Evolutionary conservation across 108 stramenopile species (phyloP).

Genomic region (Chaetoceros muelleri): DNA sequence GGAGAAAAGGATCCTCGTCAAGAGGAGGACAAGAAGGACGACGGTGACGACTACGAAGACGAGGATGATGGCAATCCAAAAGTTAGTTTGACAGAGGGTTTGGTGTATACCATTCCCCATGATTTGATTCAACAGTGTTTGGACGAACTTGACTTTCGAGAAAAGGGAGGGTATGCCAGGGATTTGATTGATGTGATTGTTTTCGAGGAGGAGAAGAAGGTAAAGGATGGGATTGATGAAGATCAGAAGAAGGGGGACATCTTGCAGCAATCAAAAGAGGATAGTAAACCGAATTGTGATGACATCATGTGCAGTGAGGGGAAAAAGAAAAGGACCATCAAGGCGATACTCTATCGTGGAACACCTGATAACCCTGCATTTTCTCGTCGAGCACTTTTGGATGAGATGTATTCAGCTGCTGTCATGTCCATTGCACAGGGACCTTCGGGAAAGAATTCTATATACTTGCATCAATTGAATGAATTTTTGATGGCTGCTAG

Average conservation of each 20-base stretch:
- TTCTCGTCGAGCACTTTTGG: conserved; percentile 47
- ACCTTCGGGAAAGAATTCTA: conserved; percentile 52
- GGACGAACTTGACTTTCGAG: conserved; percentile 80
- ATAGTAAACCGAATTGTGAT: no score
- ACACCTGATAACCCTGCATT: conserved; percentile 81
- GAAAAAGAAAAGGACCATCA: conserved; percentile 32
- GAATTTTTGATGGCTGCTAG: conserved; percentile 32
- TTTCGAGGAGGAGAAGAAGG: background rate
- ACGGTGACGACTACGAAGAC: background rate
- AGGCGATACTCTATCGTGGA: conserved; percentile 70
- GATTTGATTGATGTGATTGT: conserved; percentile 68
- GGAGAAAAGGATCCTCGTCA: background rate
- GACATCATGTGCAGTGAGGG: no score
- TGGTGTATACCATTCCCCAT: conserved; percentile 56
- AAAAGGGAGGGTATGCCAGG: conserved; percentile 77
- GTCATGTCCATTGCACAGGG: conserved; percentile 56
- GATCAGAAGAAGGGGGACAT: conserved; percentile 50
- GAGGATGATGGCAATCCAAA: background rate
- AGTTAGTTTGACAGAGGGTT: conserved; percentile 54
- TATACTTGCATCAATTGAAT: conserved; percentile 45
- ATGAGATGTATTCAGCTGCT: conserved; percentile 58
- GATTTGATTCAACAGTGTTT: conserved; percentile 60
- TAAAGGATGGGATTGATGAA: conserved; percentile 10
- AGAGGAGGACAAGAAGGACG: background rate
- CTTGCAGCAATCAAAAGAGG: no score